Percentiles rank a stretch among this genome's conserved stretches.
Conservation (phyloP, 2,329 filamentous ascomycete species). For the Aspergillus vadensis region DNA sequence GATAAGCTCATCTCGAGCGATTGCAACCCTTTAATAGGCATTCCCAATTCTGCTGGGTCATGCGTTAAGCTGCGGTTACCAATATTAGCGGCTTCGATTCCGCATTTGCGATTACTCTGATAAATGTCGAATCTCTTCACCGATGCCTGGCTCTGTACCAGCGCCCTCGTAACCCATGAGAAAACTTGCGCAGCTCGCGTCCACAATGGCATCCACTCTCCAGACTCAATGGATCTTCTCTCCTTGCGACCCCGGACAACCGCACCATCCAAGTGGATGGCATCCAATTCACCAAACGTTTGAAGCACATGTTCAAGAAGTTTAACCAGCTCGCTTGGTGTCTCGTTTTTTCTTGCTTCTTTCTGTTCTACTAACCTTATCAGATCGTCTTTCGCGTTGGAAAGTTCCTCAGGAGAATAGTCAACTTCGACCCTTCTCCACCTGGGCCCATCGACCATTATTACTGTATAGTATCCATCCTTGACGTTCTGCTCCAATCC, state of each 20-base stretch:
- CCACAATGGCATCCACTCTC: slow-evolving; percentile 5
- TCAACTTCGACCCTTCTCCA: neutral
- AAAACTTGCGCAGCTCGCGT: slow-evolving; percentile 9
- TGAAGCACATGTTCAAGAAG: slow-evolving; percentile 5
- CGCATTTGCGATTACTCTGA: slow-evolving; percentile 2
- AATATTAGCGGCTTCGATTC: slow-evolving; percentile 5
- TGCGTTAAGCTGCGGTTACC: neutral
- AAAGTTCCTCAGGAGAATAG: slow-evolving; percentile 2
- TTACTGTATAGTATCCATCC: too few relatives aligned
- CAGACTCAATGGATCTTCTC: neutral
- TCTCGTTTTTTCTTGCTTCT: neutral
- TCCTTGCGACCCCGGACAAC: slow-evolving; percentile 1
- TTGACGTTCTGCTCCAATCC: slow-evolving; percentile 3
- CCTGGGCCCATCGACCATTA: too few relatives aligned
- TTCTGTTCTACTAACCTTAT: slow-evolving; percentile 7
- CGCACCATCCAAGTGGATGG: slow-evolving; percentile 6
- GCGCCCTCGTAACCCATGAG: slow-evolving; percentile 6
- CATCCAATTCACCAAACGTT: slow-evolving; percentile 1
- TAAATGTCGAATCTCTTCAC: slow-evolving; percentile 10
- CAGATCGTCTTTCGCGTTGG: slow-evolving; percentile 1
- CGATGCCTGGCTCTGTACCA: neutral
- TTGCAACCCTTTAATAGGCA: neutral
- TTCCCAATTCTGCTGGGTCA: neutral
- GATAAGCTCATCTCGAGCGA: slow-evolving; percentile 5
- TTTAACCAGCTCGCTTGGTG: slow-evolving; percentile 6